A percentile compares a stretch with the other conserved stretches of the same genome.
Evolutionary conservation across 2,329 filamentous ascomycete genomes (phyloP).

Genomic region (Fusarium illudens): DNA sequence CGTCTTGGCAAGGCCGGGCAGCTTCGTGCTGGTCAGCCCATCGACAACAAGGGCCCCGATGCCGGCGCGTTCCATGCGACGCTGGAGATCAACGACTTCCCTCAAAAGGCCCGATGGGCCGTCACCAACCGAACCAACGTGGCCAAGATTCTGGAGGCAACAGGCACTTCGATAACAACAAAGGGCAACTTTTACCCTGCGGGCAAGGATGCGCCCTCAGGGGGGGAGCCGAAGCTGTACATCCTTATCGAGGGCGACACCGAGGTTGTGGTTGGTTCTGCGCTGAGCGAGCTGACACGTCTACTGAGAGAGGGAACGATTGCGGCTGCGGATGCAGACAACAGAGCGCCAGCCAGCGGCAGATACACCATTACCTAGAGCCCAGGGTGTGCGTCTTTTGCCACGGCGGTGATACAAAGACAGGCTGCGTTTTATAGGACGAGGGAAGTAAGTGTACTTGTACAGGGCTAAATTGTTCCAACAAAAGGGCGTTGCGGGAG

Average conservation of each 20-base stretch:
- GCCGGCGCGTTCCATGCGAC: constrained; percentile 97
- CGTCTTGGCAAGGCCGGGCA: constrained; percentile 90
- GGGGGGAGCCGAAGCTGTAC: constrained; percentile 90
- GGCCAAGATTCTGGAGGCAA: constrained; percentile 94
- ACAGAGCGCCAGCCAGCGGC: constrained; percentile 78
- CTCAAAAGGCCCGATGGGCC: constrained; percentile 97
- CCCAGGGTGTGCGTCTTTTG: background rate
- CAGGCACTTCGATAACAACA: constrained; percentile 94
- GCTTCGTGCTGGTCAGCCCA: constrained; percentile 89
- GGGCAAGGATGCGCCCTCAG: constrained; percentile 80
- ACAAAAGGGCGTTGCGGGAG: constrained; percentile 3
- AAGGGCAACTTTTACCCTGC: constrained; percentile 90
- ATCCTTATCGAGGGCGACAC: constrained; percentile 98
- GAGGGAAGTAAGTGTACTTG: background rate
- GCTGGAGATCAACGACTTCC: constrained; percentile 98
- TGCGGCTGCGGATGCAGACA: constrained; percentile 87
- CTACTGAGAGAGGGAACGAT: constrained; percentile 90
- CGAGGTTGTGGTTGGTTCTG: constrained; percentile 87
- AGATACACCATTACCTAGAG: constrained; percentile 84
- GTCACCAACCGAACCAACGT: constrained; percentile 99
- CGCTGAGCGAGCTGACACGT: constrained; percentile 88
- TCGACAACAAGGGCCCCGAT: constrained; percentile 98
- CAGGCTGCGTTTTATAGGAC: background rate
- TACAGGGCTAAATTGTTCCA: background rate
- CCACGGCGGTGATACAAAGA: background rate